Conservation (phyloP, 2,329 filamentous ascomycete genomes). For the Nemania sp. region DNA sequence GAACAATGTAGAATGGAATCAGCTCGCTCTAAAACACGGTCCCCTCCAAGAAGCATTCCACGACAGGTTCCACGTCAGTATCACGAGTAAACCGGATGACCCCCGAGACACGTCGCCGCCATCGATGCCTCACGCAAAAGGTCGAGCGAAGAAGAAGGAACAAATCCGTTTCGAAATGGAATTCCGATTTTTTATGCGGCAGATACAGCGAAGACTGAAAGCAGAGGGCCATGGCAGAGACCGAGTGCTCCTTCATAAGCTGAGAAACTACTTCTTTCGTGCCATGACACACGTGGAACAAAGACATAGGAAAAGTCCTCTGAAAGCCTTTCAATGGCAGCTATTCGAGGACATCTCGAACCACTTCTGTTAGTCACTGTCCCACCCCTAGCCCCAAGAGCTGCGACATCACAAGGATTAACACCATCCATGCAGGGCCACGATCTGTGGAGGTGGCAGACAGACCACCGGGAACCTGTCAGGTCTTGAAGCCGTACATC, state of each 20-base stretch:
- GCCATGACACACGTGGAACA: neutral
- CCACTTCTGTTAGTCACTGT: constrained; percentile 9
- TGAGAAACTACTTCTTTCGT: neutral
- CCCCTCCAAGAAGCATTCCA: too few species aligned
- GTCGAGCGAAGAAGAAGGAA: too few species aligned
- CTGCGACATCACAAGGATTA: neutral
- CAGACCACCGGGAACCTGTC: neutral
- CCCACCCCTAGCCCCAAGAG: neutral
- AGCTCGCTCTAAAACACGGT: too few species aligned
- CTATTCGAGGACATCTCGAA: constrained; percentile 7
- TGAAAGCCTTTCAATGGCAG: neutral
- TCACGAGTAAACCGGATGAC: too few species aligned
- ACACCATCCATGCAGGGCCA: neutral
- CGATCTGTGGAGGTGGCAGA: neutral
- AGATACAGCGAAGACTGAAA: neutral
- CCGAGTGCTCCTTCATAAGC: neutral
- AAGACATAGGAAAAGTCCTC: neutral
- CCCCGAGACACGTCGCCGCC: too few species aligned
- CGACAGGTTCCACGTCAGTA: too few species aligned
- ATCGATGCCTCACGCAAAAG: too few species aligned
- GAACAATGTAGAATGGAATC: too few species aligned
- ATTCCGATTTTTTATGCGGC: neutral
- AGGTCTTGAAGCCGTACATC: neutral
- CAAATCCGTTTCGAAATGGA: too few species aligned
- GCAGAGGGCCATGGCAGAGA: neutral